Percentiles rank a stretch among this genome's conserved stretches.
Conservation (phyloP, 2,329 filamentous ascomycete species). For the Aspergillus fumigatus region DNA sequence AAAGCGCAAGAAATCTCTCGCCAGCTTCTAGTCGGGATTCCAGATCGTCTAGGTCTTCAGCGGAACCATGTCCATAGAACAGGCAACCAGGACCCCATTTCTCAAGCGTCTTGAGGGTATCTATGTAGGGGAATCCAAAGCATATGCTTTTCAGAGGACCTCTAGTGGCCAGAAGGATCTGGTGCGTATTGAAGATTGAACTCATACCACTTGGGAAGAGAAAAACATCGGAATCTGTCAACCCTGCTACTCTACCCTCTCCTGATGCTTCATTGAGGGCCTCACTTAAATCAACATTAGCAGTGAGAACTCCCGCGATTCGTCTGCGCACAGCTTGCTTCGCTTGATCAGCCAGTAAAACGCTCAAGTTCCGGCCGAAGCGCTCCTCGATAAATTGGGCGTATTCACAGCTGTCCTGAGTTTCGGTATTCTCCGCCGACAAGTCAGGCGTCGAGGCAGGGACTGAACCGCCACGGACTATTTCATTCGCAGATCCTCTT, state of each 20-base stretch:
- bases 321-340: constrained; percentile 80
- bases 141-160: constrained; percentile 72
- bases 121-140: constrained; percentile 96
- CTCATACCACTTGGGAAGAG: constrained; percentile 91
- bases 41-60: constrained; percentile 76
- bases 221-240: constrained; percentile 83
- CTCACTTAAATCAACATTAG: constrained; percentile 63
- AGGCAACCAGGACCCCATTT: constrained; percentile 88
- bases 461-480: constrained; percentile 28
- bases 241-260: constrained; percentile 44
- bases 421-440: constrained; percentile 16
- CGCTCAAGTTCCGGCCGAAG: constrained; percentile 84
- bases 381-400: constrained; percentile 85
- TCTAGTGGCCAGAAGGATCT: constrained; percentile 62
- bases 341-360: constrained; percentile 73
- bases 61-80: constrained; percentile 80
- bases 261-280: constrained; percentile 45
- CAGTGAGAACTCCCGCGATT: constrained; percentile 79
- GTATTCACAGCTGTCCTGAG: constrained; percentile 58
- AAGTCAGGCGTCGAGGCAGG: constrained; percentile 33
- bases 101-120: constrained; percentile 89
- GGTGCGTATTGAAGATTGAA: constrained; percentile 85
- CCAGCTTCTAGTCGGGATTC: constrained; percentile 66
- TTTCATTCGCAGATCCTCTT: constrained; percentile 48
- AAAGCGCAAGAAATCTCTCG: constrained; percentile 75